Evolutionary conservation across 371 early-diverging fungal genomes (phyloP).

Genomic region (Phascolomyces articulosus): DNA sequence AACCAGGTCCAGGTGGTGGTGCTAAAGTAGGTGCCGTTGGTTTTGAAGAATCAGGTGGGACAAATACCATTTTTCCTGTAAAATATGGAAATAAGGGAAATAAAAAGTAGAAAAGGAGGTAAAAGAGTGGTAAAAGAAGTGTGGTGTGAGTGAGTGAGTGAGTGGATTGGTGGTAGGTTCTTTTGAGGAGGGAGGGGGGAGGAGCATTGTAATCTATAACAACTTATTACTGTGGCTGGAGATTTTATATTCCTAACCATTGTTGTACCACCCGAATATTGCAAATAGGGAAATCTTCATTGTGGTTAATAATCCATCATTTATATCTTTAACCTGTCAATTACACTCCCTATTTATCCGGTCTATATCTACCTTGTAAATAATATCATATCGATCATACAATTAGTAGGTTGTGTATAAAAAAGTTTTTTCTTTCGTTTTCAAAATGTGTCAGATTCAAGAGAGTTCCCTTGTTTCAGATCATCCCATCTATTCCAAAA

Average conservation of each 20-base stretch:
- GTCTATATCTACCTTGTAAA: no score
- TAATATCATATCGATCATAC: no score
- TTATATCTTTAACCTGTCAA: no score
- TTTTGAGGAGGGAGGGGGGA: neutral
- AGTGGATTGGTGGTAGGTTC: no score
- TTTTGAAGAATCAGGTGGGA: neutral
- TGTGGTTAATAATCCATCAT: no score
- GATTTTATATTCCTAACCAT: neutral
- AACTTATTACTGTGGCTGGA: neutral
- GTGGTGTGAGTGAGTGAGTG: neutral
- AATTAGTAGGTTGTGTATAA: no score
- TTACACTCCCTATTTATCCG: no score
- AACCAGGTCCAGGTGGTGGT: conserved; percentile 5
- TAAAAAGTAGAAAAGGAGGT: neutral
- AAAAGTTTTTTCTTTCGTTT: no score
- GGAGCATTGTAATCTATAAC: no score
- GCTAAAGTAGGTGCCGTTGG: neutral
- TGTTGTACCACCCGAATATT: neutral
- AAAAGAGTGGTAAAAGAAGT: neutral
- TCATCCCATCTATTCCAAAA: no score
- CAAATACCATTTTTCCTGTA: neutral
- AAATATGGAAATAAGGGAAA: neutral
- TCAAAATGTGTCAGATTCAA: no score
- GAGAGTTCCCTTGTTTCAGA: no score
- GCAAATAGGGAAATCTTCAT: neutral